Percentiles rank a stretch among this genome's conserved stretches.
Evolutionary conservation across 495 filamentous ascomycete genomes (phyloP).

Genomic region (Aspergillus incahuasiensis): DNA sequence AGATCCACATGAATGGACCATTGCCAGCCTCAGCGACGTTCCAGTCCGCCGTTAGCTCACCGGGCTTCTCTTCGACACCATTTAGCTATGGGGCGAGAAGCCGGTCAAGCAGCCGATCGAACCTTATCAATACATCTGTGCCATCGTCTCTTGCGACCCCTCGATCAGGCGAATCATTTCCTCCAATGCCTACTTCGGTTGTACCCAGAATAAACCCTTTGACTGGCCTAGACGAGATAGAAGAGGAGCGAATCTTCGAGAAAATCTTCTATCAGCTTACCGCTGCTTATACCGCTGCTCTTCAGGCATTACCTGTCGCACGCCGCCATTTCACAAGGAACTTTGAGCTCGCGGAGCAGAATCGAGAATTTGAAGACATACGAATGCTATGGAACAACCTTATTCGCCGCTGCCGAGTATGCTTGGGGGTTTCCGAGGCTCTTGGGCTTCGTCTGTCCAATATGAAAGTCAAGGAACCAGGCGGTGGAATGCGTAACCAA

Average conservation of each 20-base stretch:
- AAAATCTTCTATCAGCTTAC: constrained; percentile 70
- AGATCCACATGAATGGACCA: constrained; percentile 24
- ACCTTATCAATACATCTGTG: constrained; percentile 43
- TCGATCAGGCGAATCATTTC: constrained; percentile 75
- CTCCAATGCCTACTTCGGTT: constrained; percentile 45
- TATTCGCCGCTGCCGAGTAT: constrained; percentile 58
- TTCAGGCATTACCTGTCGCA: constrained; percentile 61
- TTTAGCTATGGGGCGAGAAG: constrained; percentile 38
- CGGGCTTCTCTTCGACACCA: constrained; percentile 30
- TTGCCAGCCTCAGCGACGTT: constrained; percentile 23
- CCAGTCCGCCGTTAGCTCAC: constrained; percentile 32
- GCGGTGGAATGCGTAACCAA: constrained; percentile 62
- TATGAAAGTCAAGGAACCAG: constrained; percentile 80
- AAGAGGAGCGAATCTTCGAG: constrained; percentile 76
- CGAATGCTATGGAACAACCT: constrained; percentile 65
- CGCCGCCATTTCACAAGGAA: constrained; percentile 55
- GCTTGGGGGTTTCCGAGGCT: constrained; percentile 59
- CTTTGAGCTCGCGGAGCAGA: constrained; percentile 42
- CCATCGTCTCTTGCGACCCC: constrained; percentile 57
- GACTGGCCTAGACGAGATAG: constrained; percentile 57
- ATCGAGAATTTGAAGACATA: constrained; percentile 46
- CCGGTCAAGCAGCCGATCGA: constrained; percentile 49
- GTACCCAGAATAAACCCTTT: constrained; percentile 46
- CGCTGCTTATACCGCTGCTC: constrained; percentile 60
- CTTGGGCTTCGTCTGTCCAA: constrained; percentile 67